Conservation (phyloP, 179 eudicot species). For the Sideroxylon spinosum region DNA sequence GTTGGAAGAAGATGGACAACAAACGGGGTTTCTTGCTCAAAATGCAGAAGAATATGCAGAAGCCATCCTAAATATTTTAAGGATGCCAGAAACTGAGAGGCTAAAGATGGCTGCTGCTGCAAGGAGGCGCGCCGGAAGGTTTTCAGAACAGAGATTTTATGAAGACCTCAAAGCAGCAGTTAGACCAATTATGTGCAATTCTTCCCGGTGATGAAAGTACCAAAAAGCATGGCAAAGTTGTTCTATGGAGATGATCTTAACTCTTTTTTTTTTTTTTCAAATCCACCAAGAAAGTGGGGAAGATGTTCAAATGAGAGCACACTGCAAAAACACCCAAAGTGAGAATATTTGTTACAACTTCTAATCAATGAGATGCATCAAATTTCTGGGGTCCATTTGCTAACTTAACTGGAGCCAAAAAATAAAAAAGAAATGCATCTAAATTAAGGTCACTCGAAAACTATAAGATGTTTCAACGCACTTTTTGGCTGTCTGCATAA, state of each 20-base stretch:
- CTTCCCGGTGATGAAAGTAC: conserved; percentile 14
- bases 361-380: too few species aligned
- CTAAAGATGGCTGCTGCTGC: conserved; percentile 87
- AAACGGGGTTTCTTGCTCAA: conserved; percentile 72
- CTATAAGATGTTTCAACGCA: too few species aligned
- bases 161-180: conserved; percentile 68
- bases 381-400: too few species aligned
- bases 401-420: too few species aligned
- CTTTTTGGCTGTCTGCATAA: too few species aligned
- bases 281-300: background rate
- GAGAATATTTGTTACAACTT: too few species aligned
- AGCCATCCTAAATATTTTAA: conserved; percentile 54
- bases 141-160: conserved; percentile 82
- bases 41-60: conserved; percentile 69
- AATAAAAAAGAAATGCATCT: too few species aligned
- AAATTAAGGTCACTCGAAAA: too few species aligned
- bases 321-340: too few species aligned
- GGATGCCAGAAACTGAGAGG: conserved; percentile 61
- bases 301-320: too few species aligned
- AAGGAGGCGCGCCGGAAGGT: conserved; percentile 69
- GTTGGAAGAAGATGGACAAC: conserved; percentile 65
- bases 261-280: conserved; percentile 6
- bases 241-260: background rate
- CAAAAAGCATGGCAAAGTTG: background rate
- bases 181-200: conserved; percentile 42